Evolutionary conservation across 2,329 filamentous ascomycete species (phyloP).

Genomic region (Celoporthe dispersa): DNA sequence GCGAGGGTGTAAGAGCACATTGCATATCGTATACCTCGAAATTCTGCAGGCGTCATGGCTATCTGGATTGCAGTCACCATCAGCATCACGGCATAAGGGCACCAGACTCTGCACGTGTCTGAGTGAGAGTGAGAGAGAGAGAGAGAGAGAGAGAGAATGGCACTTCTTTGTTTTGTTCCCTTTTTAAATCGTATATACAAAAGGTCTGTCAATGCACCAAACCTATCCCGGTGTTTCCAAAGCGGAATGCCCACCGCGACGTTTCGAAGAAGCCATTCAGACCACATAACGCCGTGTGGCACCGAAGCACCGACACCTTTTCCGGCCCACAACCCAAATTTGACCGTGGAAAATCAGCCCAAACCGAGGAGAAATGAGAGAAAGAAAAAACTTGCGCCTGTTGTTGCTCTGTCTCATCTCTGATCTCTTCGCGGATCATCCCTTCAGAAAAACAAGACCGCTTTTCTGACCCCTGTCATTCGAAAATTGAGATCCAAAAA

Average conservation of each 20-base stretch:
- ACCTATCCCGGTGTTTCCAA: background rate
- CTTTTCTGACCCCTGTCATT: background rate
- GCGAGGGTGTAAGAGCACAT: background rate
- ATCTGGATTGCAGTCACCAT: background rate
- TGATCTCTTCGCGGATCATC: background rate
- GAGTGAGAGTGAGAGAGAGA: background rate
- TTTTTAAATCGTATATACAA: slow-evolving; percentile 7
- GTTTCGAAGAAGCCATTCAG: background rate
- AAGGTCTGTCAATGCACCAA: background rate
- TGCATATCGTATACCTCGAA: background rate
- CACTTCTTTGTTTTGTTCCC: background rate
- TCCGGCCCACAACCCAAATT: background rate
- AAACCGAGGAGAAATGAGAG: background rate
- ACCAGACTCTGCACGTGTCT: background rate
- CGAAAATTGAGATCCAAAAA: background rate
- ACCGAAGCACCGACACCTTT: background rate
- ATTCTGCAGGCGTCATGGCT: background rate
- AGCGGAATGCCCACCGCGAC: background rate
- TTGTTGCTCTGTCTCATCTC: background rate
- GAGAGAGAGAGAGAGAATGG: background rate
- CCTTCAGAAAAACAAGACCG: background rate
- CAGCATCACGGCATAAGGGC: background rate
- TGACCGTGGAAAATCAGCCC: background rate
- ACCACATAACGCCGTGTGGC: background rate
- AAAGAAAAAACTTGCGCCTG: slow-evolving; percentile 13